Percentiles rank a stretch among this genome's conserved stretches.
phyloP scores from a whole-genome alignment of 352 stramenopile genomes.

The Plasmopara halstedii region DNA sequence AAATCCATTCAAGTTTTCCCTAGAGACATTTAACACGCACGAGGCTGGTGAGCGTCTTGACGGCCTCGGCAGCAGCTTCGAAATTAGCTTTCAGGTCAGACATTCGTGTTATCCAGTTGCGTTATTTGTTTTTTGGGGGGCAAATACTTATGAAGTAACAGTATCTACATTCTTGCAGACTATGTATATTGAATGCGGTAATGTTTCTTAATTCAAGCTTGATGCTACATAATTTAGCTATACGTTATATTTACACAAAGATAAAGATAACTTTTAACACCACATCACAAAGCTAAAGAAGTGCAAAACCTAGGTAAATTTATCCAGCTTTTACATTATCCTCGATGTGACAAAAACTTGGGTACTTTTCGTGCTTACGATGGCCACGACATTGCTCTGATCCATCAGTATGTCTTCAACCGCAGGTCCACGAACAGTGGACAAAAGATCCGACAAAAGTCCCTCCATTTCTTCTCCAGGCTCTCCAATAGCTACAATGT shows the following conservation, averaged over 20 bases:
- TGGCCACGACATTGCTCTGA: slow-evolving; percentile 70
- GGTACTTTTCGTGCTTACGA: slow-evolving; percentile 75
- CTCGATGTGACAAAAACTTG: slow-evolving; percentile 55
- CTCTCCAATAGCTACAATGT: slow-evolving; percentile 36
- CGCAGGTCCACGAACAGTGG: slow-evolving; percentile 60
- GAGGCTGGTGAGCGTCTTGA: slow-evolving; percentile 74
- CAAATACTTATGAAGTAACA: too few relatives aligned
- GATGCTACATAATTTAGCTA: too few relatives aligned
- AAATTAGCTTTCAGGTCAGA: slow-evolving; percentile 80
- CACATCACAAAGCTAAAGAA: too few relatives aligned
- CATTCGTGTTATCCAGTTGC: too few relatives aligned
- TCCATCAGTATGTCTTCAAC: slow-evolving; percentile 72
- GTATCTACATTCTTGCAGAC: too few relatives aligned
- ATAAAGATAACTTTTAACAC: too few relatives aligned
- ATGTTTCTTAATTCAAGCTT: too few relatives aligned
- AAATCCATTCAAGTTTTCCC: not conserved
- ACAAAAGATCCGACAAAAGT: slow-evolving; percentile 66
- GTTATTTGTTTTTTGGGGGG: too few relatives aligned
- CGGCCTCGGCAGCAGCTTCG: slow-evolving; percentile 68
- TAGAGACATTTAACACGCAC: slow-evolving; percentile 12
- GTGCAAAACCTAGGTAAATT: too few relatives aligned
- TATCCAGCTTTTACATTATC: too few relatives aligned
- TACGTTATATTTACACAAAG: too few relatives aligned
- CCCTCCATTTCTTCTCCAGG: slow-evolving; percentile 62
- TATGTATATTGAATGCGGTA: too few relatives aligned